phyloP scores from a whole-genome alignment of 2,329 filamentous ascomycete species.

The Colletotrichum scovillei region DNA sequence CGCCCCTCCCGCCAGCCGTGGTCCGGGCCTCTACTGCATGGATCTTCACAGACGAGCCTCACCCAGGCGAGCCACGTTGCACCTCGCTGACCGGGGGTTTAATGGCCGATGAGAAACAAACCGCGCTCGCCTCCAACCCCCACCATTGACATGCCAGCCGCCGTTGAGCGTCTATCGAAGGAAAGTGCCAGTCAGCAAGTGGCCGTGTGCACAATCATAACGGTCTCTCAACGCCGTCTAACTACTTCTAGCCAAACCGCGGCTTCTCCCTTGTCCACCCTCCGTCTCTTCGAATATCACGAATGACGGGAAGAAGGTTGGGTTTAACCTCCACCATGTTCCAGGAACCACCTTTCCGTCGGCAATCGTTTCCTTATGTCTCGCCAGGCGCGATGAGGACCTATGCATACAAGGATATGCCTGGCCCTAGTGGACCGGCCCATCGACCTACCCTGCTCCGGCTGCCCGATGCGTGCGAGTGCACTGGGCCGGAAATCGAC shows the following conservation, averaged over 20 bases:
- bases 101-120: conserved; percentile 31
- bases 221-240: neutral
- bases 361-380: conserved; percentile 31
- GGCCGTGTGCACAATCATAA: neutral
- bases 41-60: conserved; percentile 36
- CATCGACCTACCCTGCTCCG: conserved; percentile 24
- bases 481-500: conserved; percentile 18
- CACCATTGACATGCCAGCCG: conserved; percentile 2
- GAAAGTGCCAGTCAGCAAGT: neutral
- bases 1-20: conserved; percentile 34
- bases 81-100: conserved; percentile 34
- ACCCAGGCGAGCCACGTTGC: conserved; percentile 39
- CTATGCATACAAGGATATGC: conserved; percentile 18
- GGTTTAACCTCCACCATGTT: conserved; percentile 11
- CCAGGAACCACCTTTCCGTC: conserved; percentile 31
- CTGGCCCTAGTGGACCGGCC: conserved; percentile 28
- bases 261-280: conserved; percentile 17
- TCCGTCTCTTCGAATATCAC: conserved; percentile 20
- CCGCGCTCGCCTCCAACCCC: conserved; percentile 12
- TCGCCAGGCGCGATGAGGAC: conserved; percentile 9
- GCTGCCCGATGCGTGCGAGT: conserved; percentile 16
- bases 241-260: conserved; percentile 19
- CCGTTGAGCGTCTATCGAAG: conserved; percentile 7
- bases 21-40: conserved; percentile 34
- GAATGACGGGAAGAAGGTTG: conserved; percentile 22